A percentile compares a stretch with the other conserved stretches of the same genome.
Conservation (phyloP, 192 early-diverging fungal genomes). For the Coemansia aciculifera region DNA sequence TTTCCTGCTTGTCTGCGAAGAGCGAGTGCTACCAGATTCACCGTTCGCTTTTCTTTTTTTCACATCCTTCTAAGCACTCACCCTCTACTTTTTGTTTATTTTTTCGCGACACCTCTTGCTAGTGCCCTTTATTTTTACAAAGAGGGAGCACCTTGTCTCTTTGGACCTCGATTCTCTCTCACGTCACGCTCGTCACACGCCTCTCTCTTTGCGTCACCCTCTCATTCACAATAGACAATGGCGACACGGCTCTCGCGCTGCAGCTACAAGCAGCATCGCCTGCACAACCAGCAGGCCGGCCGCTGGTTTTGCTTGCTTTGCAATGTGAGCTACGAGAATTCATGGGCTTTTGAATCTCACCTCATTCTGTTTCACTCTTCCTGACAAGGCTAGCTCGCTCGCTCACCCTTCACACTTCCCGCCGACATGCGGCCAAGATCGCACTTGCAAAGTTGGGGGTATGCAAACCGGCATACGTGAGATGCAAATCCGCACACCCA, state of each 20-base stretch:
- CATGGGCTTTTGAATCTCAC: conserved; percentile 36
- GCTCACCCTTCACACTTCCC: neutral
- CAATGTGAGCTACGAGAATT: conserved; percentile 46
- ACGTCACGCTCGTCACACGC: neutral
- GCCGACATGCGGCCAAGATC: neutral
- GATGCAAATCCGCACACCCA: neutral
- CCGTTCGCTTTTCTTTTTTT: neutral
- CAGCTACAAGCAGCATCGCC: conserved; percentile 5
- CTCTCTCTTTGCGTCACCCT: neutral
- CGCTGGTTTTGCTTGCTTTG: conserved; percentile 51
- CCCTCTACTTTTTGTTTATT: neutral
- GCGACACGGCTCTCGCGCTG: neutral
- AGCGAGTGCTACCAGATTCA: neutral
- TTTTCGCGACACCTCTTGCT: neutral
- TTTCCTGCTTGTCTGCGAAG: neutral
- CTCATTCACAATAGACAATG: neutral
- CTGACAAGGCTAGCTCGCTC: neutral
- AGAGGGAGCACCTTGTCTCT: neutral
- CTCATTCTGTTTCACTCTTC: conserved; percentile 20
- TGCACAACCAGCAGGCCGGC: conserved; percentile 7
- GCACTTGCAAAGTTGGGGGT: neutral
- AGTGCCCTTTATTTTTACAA: neutral
- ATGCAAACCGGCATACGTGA: neutral
- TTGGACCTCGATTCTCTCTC: neutral
- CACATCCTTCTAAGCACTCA: conserved; percentile 9